Conservation (phyloP, 2,329 filamentous ascomycete genomes). For the Aspergillus versicolor region DNA sequence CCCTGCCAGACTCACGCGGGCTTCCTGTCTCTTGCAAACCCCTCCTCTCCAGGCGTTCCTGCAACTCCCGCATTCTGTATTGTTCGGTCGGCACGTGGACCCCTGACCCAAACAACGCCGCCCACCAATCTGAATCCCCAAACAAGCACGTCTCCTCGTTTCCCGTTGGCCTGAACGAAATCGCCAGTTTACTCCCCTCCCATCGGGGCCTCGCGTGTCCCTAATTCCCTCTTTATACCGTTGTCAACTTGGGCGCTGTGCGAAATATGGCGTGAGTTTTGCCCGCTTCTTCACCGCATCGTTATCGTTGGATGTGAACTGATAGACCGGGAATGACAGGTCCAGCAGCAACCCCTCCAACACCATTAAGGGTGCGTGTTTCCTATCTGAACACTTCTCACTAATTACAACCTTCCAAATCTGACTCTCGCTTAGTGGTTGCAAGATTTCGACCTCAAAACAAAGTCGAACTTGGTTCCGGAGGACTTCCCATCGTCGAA, state of each 20-base stretch:
- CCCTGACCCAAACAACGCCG: constrained; percentile 27
- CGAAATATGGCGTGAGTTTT: constrained; percentile 50
- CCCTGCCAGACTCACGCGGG: background rate
- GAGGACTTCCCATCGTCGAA: constrained; percentile 85
- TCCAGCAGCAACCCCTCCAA: constrained; percentile 38
- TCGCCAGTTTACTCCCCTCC: constrained; percentile 20
- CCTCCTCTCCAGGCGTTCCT: constrained; percentile 1
- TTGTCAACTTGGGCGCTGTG: constrained; percentile 17
- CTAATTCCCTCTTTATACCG: constrained; percentile 5
- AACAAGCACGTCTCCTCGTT: constrained; percentile 7
- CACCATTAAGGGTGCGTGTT: constrained; percentile 54
- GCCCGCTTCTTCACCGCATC: constrained; percentile 5
- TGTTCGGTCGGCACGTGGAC: constrained; percentile 26
- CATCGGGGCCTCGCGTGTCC: constrained; percentile 23
- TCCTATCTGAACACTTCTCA: background rate
- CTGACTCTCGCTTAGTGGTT: constrained; percentile 64
- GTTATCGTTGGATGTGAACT: constrained; percentile 10
- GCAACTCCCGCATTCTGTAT: constrained; percentile 12
- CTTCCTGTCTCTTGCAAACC: background rate
- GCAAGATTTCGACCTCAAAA: constrained; percentile 98
- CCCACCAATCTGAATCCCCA: constrained; percentile 12
- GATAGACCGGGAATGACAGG: constrained; percentile 23
- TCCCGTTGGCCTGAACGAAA: constrained; percentile 17
- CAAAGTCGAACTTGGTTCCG: constrained; percentile 83
- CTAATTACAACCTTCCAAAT: background rate